phyloP scores from a whole-genome alignment of 2,329 filamentous ascomycete genomes.

The Exophiala phaeomuriformis region DNA sequence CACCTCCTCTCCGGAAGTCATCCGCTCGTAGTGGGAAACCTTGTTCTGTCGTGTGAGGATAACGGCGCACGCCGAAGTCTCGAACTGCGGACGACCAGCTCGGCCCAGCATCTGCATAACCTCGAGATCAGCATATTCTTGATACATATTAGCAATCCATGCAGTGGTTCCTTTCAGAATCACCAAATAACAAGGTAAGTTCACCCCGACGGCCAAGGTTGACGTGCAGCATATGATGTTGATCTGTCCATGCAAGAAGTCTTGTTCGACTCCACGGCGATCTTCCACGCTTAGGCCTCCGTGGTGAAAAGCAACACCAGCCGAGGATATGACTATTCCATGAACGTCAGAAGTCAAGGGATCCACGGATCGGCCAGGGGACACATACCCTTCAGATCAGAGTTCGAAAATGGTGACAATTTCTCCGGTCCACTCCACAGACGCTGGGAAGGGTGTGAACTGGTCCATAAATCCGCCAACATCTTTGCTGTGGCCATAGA shows the following conservation, averaged over 20 bases:
- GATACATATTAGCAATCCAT: constrained; percentile 53
- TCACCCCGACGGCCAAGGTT: constrained; percentile 75
- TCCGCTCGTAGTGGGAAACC: constrained; percentile 59
- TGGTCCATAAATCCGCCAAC: constrained; percentile 59
- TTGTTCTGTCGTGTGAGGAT: constrained; percentile 68
- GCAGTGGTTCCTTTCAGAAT: constrained; percentile 72
- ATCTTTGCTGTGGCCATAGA: constrained; percentile 60
- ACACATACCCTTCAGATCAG: constrained; percentile 49
- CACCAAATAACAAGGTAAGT: constrained; percentile 74
- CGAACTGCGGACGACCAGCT: constrained; percentile 76
- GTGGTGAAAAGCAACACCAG: constrained; percentile 75
- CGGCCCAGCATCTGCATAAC: constrained; percentile 88
- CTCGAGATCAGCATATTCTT: constrained; percentile 74
- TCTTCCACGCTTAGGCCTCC: constrained; percentile 63
- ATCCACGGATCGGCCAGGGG: constrained; percentile 28
- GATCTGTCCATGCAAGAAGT: constrained; percentile 63
- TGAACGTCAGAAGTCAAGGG: constrained; percentile 12
- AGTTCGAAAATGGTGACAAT: constrained; percentile 47
- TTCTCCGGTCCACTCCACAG: constrained; percentile 57
- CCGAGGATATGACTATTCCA: constrained; percentile 30
- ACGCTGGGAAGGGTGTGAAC: constrained; percentile 44
- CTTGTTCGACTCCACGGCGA: constrained; percentile 57
- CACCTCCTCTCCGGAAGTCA: constrained; percentile 64
- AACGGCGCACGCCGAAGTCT: constrained; percentile 65
- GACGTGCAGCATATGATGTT: constrained; percentile 81